These are phyloP conservation scores for Patellifolia procumbens DNA, from an alignment of 179 eudicot genomes.

Conservation along the genomic window DNA sequence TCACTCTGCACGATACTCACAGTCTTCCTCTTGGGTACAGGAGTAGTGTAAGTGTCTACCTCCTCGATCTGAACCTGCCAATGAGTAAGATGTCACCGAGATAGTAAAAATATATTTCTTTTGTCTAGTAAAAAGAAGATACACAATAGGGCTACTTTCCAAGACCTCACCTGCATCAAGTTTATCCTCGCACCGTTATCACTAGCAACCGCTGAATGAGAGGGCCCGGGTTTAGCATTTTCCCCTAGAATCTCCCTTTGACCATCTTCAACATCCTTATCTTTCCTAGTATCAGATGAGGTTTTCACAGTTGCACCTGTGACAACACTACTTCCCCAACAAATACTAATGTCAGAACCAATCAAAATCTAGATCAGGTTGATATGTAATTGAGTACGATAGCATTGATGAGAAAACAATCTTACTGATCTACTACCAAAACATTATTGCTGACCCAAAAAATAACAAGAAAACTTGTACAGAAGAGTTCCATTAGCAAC, in stretches of 20 bases:
- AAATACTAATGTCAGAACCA: conserved; percentile 12
- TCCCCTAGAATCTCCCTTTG: conserved; percentile 27
- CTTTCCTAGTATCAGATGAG: conserved; percentile 38
- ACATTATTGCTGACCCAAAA: not conserved
- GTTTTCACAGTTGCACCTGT: conserved; percentile 29
- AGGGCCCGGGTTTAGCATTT: conserved; percentile 39
- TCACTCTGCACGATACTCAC: conserved; percentile 43
- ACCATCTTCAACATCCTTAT: conserved; percentile 35
- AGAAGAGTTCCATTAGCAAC: not conserved
- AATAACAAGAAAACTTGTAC: not conserved
- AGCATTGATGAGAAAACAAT: not conserved
- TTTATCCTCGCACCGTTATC: conserved; percentile 54
- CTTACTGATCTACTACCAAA: not conserved
- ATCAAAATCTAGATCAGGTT: not conserved
- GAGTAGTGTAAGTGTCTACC: conserved; percentile 36
- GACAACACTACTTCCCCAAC: conserved; percentile 31
- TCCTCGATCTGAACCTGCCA: conserved; percentile 46
- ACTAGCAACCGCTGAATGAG: conserved; percentile 47
- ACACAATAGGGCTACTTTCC: not conserved
- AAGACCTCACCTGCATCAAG: conserved; percentile 47
- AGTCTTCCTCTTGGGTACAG: conserved; percentile 32
- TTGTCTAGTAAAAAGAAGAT: not conserved
- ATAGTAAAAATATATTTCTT: not conserved
- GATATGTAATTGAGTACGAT: not conserved
- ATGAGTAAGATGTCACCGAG: not conserved